Evolutionary conservation across 176 grass and related monocot species (phyloP).

Genomic region (Dendrocalamus sinicus): DNA sequence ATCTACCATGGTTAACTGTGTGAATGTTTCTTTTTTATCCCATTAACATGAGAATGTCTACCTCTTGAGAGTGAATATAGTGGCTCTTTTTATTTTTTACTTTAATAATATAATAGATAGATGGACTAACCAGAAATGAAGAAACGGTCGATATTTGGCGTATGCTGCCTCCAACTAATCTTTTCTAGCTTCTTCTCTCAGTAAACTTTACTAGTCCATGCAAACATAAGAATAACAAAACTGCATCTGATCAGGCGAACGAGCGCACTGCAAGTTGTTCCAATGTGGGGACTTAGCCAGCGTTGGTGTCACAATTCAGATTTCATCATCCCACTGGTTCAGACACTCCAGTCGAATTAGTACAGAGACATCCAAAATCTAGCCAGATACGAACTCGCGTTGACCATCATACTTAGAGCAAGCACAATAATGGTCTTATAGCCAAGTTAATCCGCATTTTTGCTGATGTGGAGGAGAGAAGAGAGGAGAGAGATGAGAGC

Average conservation of each 20-base stretch:
- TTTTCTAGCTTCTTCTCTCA: background rate
- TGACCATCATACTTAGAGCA: constrained; percentile 7
- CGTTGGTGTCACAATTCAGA: constrained; percentile 1
- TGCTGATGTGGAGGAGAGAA: too few species aligned
- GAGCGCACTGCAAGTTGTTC: background rate
- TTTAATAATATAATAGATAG: too few species aligned
- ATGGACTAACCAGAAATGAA: background rate
- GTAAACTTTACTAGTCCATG: background rate
- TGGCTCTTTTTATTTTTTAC: too few species aligned
- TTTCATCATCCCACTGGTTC: background rate
- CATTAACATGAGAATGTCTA: too few species aligned
- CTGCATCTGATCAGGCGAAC: background rate
- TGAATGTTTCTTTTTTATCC: too few species aligned
- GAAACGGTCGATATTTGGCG: background rate
- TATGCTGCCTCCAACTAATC: background rate
- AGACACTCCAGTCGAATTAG: background rate
- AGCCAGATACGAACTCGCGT: background rate
- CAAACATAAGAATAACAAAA: background rate
- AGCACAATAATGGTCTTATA: too few species aligned
- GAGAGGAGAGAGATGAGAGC: too few species aligned
- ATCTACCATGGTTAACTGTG: accelerated
- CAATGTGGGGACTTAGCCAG: background rate
- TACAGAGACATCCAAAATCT: background rate
- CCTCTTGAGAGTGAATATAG: too few species aligned
- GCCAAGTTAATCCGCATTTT: too few species aligned